These are phyloP conservation scores for Aspergillus ochraceoroseus DNA, from an alignment of 2,329 filamentous ascomycete species.

Conservation along the genomic window DNA sequence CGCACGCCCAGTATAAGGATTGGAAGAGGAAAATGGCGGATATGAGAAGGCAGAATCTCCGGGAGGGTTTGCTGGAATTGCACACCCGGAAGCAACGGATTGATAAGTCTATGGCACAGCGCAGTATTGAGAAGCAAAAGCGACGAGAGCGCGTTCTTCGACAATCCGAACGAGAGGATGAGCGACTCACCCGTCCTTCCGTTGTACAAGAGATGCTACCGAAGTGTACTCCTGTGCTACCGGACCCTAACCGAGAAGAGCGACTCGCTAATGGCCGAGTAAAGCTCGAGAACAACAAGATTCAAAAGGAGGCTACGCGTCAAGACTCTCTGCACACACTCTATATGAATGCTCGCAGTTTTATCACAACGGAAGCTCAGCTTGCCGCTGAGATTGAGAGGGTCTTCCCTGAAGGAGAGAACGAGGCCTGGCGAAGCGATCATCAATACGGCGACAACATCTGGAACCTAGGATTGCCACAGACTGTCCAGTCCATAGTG, in stretches of 20 bases:
- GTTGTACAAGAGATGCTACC: constrained; percentile 52
- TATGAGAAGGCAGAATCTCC: constrained; percentile 65
- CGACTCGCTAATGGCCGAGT: constrained; percentile 45
- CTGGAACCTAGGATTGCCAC: constrained; percentile 49
- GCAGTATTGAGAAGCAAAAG: constrained; percentile 48
- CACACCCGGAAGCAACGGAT: constrained; percentile 58
- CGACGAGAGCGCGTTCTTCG: constrained; percentile 51
- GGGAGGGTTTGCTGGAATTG: constrained; percentile 64
- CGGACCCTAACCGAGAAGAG: constrained; percentile 59
- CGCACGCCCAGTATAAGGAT: constrained; percentile 48
- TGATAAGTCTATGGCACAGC: constrained; percentile 34
- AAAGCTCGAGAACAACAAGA: constrained; percentile 43
- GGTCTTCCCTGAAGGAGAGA: constrained; percentile 64
- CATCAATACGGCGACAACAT: constrained; percentile 44
- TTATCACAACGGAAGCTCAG: constrained; percentile 78
- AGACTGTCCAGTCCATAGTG: constrained; percentile 35
- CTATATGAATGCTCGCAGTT: constrained; percentile 80
- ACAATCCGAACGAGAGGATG: constrained; percentile 68
- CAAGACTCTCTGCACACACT: constrained; percentile 73
- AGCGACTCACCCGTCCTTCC: constrained; percentile 67
- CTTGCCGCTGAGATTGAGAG: constrained; percentile 68
- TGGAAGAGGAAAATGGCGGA: constrained; percentile 73
- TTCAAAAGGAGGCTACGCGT: constrained; percentile 55
- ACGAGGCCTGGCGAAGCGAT: constrained; percentile 42
- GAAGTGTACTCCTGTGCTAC: constrained; percentile 49